phyloP scores from a whole-genome alignment of 768 basidiomycete genomes.

The Holtermannia corniformis region DNA sequence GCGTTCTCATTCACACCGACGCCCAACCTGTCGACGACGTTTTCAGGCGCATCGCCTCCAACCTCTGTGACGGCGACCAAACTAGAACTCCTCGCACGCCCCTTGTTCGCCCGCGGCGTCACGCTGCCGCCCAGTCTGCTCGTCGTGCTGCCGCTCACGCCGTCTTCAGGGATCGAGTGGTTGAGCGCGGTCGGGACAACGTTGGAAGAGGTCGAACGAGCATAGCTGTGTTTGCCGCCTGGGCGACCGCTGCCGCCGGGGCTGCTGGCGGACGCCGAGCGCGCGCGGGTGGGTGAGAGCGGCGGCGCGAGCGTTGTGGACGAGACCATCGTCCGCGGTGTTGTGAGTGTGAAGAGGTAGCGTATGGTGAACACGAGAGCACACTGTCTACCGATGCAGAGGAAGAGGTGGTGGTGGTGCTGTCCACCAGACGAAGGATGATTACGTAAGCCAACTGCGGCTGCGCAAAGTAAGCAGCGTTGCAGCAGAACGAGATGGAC shows the following conservation, averaged over 20 bases:
- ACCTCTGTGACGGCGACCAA: slow-evolving; percentile 43
- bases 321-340: slow-evolving; percentile 7
- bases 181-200: slow-evolving; percentile 4
- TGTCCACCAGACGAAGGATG: no score
- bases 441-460: no score
- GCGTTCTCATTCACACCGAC: slow-evolving; percentile 41
- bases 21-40: slow-evolving; percentile 38
- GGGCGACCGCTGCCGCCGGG: slow-evolving; percentile 7
- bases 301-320: slow-evolving; percentile 22
- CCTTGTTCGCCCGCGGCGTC: slow-evolving; percentile 9
- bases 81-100: slow-evolving; percentile 39
- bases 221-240: slow-evolving; percentile 4
- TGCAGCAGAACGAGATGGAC: no score
- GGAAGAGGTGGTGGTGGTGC: no score
- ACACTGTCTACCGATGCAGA: no score
- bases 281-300: slow-evolving; percentile 23
- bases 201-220: slow-evolving; percentile 19
- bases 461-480: no score
- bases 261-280: slow-evolving; percentile 23
- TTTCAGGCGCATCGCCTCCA: slow-evolving; percentile 40
- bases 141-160: background rate
- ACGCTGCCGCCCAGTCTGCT: background rate
- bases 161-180: background rate
- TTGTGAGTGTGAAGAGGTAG: background rate
- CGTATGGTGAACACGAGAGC: no score